Evolutionary conservation across 495 filamentous ascomycete species (phyloP), one percentile per base, ranked within the genome.

Genomic region (Delitschia confertaspora): DNA sequence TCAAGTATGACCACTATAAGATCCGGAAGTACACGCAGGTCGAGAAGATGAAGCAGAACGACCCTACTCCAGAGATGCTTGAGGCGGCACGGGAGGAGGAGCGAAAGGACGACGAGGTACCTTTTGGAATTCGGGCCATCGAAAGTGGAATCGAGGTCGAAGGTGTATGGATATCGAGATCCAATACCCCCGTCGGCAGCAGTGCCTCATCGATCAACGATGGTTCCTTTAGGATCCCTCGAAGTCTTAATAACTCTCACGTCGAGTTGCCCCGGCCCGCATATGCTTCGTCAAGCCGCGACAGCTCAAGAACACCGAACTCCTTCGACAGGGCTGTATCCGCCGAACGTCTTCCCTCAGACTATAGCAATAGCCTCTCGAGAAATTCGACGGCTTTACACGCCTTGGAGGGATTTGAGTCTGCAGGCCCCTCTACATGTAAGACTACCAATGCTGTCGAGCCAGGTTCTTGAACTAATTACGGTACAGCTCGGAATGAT

Each of bases 51-150:
- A 78, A 78, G 54, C 72, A 71, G 57, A 69, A 66, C 4, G 69
- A 74, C 41, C n/a, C n/a, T n/a, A 61, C 75, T 32, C 62, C 69
- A 38, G 69, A 72, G 46, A 60, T 77, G 63, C 67, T 53, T 17
- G 49, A 51, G 38, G 29, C 73, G 24, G 26, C 57, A 32, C 47
- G 64, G 21, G 46, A 60, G 42, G 36, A 54, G 9, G 54, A 64
- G 63, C 55, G 66, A 59, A 59, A 61, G 58, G 55, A 54, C 40
- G 78, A 85, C 10, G n/a, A n/a, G n/a, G 74, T 93, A 33, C 88
- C 86, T 3, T 98, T 95, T 55, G 91, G 91, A 18, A 78, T 93
- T 22, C 78, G 83, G 54, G 88, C 89, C 11, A 72, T 98, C 21
- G 83, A 98, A 57, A 83, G 74, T 49, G 88, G 88, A 9, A 70